Base-by-base conservation (phyloP, 2,329 filamentous ascomycete species). In the Colletotrichum gigasporum region DNA sequence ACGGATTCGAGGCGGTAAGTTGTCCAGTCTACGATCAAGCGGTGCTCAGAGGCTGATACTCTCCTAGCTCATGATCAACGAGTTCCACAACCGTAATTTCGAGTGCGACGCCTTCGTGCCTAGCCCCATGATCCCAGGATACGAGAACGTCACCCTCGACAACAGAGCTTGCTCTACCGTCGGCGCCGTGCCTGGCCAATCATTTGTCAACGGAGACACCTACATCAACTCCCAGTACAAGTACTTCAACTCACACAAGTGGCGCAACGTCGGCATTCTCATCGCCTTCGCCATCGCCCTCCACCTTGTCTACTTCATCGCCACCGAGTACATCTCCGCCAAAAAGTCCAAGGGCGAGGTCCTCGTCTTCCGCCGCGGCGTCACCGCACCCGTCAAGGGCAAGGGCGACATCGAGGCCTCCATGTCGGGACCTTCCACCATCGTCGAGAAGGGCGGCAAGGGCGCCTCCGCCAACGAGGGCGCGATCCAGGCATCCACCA, bases 1-100 rank as follows among this genome's bases (percentile, higher is more conserved):
- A 91, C 69, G 83, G 85, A 1, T 92, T 91, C 67, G 90, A 92
- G 72, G 85, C 86, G 3, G 85, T 92, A 2, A 50, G 62, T 35
- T 24, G 20, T 3, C 14, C 14, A 11, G 18, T 41, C 4, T 4
- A 11, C 11, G 22, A 10, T 14, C 5, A 7, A 2, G 16, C n/a
- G 11, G 24, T 12, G 26, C 18, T 18, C 14, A 26, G 12, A 1
- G 20, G 20, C n/a, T 35, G 2, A 45, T 30, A 5, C 12, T 2
- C 11, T 6, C 11, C 4, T 2, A 64, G 56, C 62, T 64, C 2
- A 78, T 92, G 66, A 75, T 87, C 0, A 93, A 91, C 69, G 90
- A 93, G 69, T 83, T 84, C 82, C 68, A 84, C 51, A 80, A 80
- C 26, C 80, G 85, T 5, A 63, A 78, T 0, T 90, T 85, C 69